Percentiles rank a stretch among this genome's conserved stretches.
Evolutionary conservation across 2,329 filamentous ascomycete genomes (phyloP).

Genomic region (Didymella exigua): DNA sequence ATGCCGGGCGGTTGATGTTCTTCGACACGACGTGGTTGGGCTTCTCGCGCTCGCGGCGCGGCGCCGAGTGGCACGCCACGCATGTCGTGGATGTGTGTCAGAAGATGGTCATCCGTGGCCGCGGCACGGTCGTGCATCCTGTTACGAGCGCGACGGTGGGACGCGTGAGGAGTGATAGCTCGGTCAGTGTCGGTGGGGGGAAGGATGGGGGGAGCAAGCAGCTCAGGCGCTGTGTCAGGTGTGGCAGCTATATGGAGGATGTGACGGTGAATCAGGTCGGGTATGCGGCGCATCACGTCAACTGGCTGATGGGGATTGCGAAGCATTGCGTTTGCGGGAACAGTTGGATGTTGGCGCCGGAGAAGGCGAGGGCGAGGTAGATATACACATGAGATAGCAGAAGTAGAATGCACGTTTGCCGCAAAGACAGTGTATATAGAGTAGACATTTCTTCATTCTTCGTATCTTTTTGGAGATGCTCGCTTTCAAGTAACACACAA

Average conservation of each 20-base stretch:
- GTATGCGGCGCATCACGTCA: constrained; percentile 38
- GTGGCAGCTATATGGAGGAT: constrained; percentile 56
- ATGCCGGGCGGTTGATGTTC: constrained; percentile 73
- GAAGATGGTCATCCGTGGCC: constrained; percentile 53
- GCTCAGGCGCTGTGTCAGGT: constrained; percentile 51
- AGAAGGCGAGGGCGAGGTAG: constrained; percentile 25
- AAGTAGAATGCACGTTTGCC: background rate
- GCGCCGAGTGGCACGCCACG: constrained; percentile 65
- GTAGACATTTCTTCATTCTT: constrained; percentile 29
- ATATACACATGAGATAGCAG: too few species aligned
- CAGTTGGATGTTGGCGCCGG: constrained; percentile 44
- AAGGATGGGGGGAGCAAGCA: constrained; percentile 19
- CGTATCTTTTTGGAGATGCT: constrained; percentile 17
- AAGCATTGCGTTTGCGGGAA: constrained; percentile 49
- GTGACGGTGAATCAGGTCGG: constrained; percentile 40
- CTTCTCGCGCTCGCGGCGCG: constrained; percentile 63
- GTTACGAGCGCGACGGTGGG: constrained; percentile 3
- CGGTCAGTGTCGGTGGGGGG: constrained; percentile 14
- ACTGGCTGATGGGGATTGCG: constrained; percentile 46
- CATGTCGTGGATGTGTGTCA: constrained; percentile 65
- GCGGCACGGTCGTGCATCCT: constrained; percentile 35
- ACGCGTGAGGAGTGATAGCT: constrained; percentile 32
- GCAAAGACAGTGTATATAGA: background rate
- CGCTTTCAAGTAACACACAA: constrained; percentile 26
- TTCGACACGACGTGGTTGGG: constrained; percentile 73